phyloP scores from a whole-genome alignment of 495 filamentous ascomycete species.

The Trypethelium eluteriae region DNA sequence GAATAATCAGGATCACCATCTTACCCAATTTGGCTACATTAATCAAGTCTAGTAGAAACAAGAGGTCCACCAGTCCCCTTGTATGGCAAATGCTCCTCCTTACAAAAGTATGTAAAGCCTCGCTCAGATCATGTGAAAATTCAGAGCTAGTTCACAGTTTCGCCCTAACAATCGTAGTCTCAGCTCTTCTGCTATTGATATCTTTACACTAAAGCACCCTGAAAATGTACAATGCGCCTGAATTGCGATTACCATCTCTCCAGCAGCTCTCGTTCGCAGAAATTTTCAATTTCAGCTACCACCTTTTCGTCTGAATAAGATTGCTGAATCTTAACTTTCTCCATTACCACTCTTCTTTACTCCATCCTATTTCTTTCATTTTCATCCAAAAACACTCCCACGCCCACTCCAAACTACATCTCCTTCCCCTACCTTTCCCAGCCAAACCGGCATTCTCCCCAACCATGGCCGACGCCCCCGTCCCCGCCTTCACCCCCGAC shows the following conservation, averaged over 20 bases:
- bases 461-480: conserved; percentile 9
- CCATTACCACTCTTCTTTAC: neutral
- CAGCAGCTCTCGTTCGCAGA: neutral
- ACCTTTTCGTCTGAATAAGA: neutral
- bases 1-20: neutral
- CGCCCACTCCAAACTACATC: neutral
- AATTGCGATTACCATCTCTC: neutral
- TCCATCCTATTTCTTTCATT: no score
- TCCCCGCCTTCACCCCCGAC: conserved; percentile 1
- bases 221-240: no score
- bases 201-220: no score
- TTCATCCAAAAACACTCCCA: no score
- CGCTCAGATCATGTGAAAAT: no score
- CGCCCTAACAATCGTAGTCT: no score
- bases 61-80: no score
- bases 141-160: no score
- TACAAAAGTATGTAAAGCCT: no score
- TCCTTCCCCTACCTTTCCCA: neutral
- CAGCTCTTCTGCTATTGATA: no score
- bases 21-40: neutral
- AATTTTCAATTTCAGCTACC: neutral
- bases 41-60: neutral
- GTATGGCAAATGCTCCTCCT: no score
- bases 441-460: neutral
- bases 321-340: neutral